Conservation (phyloP, 768 basidiomycete genomes). For the Pholiota microspora region DNA sequence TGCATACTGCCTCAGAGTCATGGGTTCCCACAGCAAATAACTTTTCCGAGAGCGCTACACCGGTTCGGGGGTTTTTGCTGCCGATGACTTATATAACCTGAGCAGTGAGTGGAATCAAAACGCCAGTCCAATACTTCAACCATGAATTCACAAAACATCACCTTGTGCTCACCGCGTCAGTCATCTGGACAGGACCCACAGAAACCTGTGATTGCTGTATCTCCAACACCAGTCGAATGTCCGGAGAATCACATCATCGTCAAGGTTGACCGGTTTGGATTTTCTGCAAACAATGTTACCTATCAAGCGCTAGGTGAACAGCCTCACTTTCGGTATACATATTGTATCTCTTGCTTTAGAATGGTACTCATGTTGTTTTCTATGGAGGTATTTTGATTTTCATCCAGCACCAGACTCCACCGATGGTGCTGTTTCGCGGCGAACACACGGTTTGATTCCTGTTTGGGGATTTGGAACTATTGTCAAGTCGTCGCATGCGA, state of each 20-base stretch:
- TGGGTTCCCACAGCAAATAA: too few species aligned
- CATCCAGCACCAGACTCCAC: conserved; percentile 43
- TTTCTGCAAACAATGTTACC: conserved; percentile 70
- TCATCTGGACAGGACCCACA: conserved; percentile 25
- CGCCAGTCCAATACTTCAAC: neutral
- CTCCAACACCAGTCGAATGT: conserved; percentile 18
- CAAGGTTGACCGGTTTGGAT: conserved; percentile 65
- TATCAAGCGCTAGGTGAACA: conserved; percentile 59
- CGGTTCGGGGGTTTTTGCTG: neutral
- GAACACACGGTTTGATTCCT: conserved; percentile 61
- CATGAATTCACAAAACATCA: conserved; percentile 16
- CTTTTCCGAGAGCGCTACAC: neutral
- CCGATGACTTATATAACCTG: neutral
- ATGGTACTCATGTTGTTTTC: neutral
- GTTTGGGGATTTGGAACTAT: conserved; percentile 75
- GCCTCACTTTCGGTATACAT: conserved; percentile 44
- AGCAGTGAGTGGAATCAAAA: too few species aligned
- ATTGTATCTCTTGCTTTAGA: neutral
- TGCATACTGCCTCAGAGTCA: neutral
- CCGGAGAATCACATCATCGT: conserved; percentile 51
- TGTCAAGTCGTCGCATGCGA: conserved; percentile 44
- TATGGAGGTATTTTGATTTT: conserved; percentile 65
- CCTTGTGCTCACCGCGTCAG: conserved; percentile 31
- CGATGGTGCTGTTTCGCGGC: conserved; percentile 31
- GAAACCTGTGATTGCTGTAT: conserved; percentile 21